These are phyloP conservation scores for Tuber indicum DNA, from an alignment of 495 filamentous ascomycete genomes.

Conservation along the genomic window DNA sequence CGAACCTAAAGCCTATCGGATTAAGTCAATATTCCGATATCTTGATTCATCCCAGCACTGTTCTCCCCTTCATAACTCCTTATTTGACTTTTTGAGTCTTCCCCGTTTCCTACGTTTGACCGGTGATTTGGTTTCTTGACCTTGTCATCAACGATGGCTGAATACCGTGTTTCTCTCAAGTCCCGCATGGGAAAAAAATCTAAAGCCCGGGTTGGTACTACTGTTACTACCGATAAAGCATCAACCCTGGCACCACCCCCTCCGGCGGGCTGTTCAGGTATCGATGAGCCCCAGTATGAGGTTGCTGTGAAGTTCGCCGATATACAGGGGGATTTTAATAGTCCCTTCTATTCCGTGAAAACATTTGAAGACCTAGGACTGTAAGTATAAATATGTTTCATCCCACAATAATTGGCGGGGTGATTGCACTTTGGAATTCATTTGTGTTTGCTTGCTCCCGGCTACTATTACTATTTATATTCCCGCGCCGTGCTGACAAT, in stretches of 20 bases:
- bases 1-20: not conserved
- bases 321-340: constrained; percentile 77
- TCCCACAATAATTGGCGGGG: not conserved
- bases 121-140: not conserved
- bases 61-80: not conserved
- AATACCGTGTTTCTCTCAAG: constrained; percentile 27
- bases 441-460: not conserved
- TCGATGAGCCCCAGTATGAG: constrained; percentile 35
- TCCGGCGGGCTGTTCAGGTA: constrained; percentile 17
- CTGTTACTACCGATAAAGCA: not conserved
- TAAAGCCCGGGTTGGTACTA: not conserved
- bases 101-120: rapidly evolving
- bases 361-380: constrained; percentile 82
- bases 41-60: not conserved
- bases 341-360: constrained; percentile 78
- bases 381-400: constrained; percentile 48
- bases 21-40: not conserved
- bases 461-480: constrained; percentile 22
- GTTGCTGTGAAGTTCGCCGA: constrained; percentile 88
- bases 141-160: constrained; percentile 31
- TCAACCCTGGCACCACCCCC: constrained; percentile 10
- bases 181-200: constrained; percentile 37
- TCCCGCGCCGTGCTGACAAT: not conserved
- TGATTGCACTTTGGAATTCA: not conserved
- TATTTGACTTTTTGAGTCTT: not conserved